phyloP scores from a whole-genome alignment of 768 basidiomycete species.

The Pulveroboletus sp. region DNA sequence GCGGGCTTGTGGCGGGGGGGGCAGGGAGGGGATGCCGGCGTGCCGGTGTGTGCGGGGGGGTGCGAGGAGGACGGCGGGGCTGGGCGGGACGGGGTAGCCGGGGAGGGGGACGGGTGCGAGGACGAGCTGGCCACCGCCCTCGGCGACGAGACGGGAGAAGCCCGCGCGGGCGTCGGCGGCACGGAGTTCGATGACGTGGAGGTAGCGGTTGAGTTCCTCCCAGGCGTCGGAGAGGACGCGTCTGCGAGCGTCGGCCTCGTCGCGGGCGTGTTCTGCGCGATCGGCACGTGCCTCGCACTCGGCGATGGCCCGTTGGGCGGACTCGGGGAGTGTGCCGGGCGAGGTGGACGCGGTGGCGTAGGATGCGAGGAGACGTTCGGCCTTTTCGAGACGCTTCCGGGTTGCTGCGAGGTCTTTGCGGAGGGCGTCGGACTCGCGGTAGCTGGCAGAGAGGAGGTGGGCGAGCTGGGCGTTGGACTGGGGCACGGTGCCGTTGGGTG shows the following conservation, averaged over 20 bases:
- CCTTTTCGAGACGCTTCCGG: conserved; percentile 49
- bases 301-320: conserved; percentile 37
- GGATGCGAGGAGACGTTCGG: conserved; percentile 43
- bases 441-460: conserved; percentile 50
- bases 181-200: conserved; percentile 43
- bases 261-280: conserved; percentile 50
- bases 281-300: conserved; percentile 50
- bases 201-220: conserved; percentile 48
- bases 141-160: conserved; percentile 43
- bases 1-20: conserved; percentile 39
- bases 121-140: conserved; percentile 45
- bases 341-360: conserved; percentile 23
- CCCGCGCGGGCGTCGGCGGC: conserved; percentile 48
- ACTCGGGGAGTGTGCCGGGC: conserved; percentile 22
- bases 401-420: conserved; percentile 43
- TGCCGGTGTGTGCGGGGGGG: conserved; percentile 25
- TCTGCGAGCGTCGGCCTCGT: conserved; percentile 52
- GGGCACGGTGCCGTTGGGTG: conserved; percentile 15
- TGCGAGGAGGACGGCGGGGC: conserved; percentile 28
- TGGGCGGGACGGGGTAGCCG: conserved; percentile 14
- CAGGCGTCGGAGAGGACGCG: conserved; percentile 47
- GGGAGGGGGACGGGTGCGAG: conserved; percentile 33
- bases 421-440: conserved; percentile 51
- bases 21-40: conserved; percentile 33
- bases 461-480: conserved; percentile 55